Evolutionary conservation across 495 filamentous ascomycete genomes (phyloP), one percentile per base, ranked within the genome.

Genomic region (Penicillium manginii): DNA sequence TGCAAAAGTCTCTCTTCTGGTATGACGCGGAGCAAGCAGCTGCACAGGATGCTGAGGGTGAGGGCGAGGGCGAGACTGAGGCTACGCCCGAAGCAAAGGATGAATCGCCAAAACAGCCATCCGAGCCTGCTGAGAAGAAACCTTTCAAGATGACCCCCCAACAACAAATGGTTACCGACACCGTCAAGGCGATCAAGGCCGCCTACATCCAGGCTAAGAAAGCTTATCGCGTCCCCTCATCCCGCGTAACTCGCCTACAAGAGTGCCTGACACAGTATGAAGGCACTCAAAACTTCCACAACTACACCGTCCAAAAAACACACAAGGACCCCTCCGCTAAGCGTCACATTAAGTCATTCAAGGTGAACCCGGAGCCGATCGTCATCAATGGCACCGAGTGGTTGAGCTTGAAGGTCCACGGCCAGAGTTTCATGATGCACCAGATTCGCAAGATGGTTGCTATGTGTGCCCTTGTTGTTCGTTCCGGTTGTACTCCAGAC

Each of bases 371-470:
- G 0, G 78, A 82, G 23, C 93, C 93, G 1, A 86, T 97, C 58
- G 79, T 90, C 54, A 94, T 96, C 70, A 83, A 92, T 61, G 88
- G 91, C 69, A 96, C 91, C 15, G 88, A 98, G 74, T 98, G 94
- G 94, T 82, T 98, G 8, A 93, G 89, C 23, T 79, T 98, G 54
- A 96, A 96, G 63, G 91, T 98, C 17, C 96, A 98, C 72, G 94
- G 94, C 0, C 94, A 98, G 74, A 92, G 88, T 57, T 98, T 98
- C 81, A 98, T 98, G 94, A 98, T 98, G 94, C 94, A 98, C 71
- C 94, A 98, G 73, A 98, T 98, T 72, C 89, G 94, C 58, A 97
- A 97, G 74, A 98, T 98, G 94, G 90, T 98, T 15, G 90, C 88
- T 59, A 92, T 98, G 91, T 90, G 86, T 37, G 81, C 91, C 9